phyloP scores from a whole-genome alignment of 345 rosid genomes.

The Gossypium herbaceum region DNA sequence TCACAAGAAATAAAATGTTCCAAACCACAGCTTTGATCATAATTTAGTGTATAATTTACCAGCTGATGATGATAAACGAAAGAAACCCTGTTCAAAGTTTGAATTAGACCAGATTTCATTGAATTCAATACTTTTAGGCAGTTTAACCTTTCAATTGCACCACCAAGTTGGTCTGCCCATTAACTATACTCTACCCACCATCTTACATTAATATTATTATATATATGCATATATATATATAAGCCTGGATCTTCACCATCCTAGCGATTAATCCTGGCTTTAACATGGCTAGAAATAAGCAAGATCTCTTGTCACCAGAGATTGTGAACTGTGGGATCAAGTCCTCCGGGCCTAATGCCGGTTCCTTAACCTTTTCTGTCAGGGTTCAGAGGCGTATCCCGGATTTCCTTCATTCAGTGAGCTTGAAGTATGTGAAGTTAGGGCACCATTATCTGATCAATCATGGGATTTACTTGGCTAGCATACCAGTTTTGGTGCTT shows the following conservation, averaged over 20 bases:
- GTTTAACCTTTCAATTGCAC: slow-evolving; percentile 45
- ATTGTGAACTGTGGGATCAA: slow-evolving; percentile 84
- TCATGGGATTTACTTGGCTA: slow-evolving; percentile 84
- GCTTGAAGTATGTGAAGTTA: slow-evolving; percentile 83
- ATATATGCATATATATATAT: slow-evolving; percentile 10
- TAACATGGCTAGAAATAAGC: slow-evolving; percentile 46
- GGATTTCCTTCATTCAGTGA: slow-evolving; percentile 88
- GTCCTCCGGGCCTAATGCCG: slow-evolving; percentile 83
- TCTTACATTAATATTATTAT: slow-evolving; percentile 6
- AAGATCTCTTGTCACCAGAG: slow-evolving; percentile 82
- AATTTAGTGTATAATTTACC: neutral
- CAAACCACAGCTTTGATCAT: too few species aligned
- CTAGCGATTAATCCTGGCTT: slow-evolving; percentile 1
- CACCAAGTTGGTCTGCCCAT: slow-evolving; percentile 50
- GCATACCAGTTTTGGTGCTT: slow-evolving; percentile 68
- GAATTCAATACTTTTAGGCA: slow-evolving; percentile 42
- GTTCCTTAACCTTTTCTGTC: slow-evolving; percentile 78
- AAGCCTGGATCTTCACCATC: slow-evolving; percentile 17
- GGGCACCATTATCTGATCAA: slow-evolving; percentile 88
- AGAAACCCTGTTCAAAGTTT: neutral
- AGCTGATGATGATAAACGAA: neutral
- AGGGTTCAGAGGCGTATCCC: slow-evolving; percentile 83
- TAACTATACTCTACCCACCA: slow-evolving; percentile 50
- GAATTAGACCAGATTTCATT: slow-evolving; percentile 18
- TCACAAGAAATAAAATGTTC: neutral